Percentiles rank a stretch among this genome's conserved stretches.
These are phyloP conservation scores for Lagerstroemia speciosa DNA, from an alignment of 345 rosid species.

Conservation along the genomic window DNA sequence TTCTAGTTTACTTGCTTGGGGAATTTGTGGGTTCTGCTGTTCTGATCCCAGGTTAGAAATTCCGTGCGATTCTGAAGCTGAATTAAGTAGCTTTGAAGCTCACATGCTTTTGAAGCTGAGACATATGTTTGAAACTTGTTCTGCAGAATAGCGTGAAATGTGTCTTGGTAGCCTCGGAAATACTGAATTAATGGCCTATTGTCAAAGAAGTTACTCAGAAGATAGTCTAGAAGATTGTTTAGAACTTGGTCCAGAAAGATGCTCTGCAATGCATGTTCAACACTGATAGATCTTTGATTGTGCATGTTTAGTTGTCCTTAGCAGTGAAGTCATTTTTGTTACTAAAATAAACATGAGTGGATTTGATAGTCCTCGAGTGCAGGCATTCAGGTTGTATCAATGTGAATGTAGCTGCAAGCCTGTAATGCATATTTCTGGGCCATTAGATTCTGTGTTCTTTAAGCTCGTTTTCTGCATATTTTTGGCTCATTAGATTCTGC, in stretches of 20 bases:
- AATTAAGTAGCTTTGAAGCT: not conserved
- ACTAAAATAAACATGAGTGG: too few species aligned
- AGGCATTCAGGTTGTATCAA: too few species aligned
- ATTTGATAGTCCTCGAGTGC: too few species aligned
- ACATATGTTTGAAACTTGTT: not conserved
- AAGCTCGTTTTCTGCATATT: too few species aligned
- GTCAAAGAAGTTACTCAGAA: not conserved
- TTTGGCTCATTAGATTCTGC: not conserved
- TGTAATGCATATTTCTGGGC: too few species aligned
- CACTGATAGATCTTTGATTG: too few species aligned
- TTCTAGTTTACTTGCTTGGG: conserved; percentile 5
- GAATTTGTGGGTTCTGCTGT: conserved; percentile 13
- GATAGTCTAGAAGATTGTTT: not conserved
- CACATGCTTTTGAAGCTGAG: not conserved
- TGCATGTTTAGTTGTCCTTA: too few species aligned
- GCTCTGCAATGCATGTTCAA: not conserved
- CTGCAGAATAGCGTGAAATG: not conserved
- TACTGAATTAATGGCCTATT: not conserved
- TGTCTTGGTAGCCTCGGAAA: not conserved
- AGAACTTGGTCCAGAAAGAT: not conserved
- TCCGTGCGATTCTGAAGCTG: too few species aligned
- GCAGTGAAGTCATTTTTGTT: too few species aligned
- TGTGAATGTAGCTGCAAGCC: too few species aligned
- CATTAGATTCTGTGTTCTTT: too few species aligned
- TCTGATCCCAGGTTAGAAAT: not conserved